Base-by-base conservation (phyloP, 225 moss, liverwort and hornwort genomes). In the Ulota crispa region DNA sequence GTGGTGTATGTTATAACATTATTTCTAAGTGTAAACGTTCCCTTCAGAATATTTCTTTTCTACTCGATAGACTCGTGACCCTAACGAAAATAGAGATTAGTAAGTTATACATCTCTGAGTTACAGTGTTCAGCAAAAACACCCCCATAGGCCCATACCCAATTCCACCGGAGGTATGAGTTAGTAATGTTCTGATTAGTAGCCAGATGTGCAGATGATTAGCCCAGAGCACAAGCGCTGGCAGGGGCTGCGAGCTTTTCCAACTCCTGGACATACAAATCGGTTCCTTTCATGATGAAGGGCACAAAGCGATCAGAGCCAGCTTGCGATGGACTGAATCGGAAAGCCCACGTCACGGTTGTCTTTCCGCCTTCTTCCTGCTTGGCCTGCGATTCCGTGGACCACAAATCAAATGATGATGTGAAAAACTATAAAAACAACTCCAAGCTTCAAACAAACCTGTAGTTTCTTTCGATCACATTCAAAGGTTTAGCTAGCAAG, bases 191-290 rank as follows among this genome's bases (percentile, higher is more conserved):
- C 2, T 7, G 23, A 42, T 42, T 42, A 3, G 31, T 11, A 7
- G 5, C 16, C 37, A 2, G 6, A 42, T 45, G 45, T 45, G 13
- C 45, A 42, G n/a, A 36, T 19, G 9, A 19, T 65, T 27, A 57
- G 21, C 56, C 57, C 13, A 66, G 19, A 27, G 71, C 79, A 53
- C 77, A 70, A 26, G 77, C 24, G 36, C 31, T 20, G 34, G 32
- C 80, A 26, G 82, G 56, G 18, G 85, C 81, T 23, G 88, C 88
- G 7, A 91, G 86, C 80, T 85, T 91, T 64, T 91, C 90, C 79
- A 91, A 74, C 74, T 91, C 90, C 72, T 91, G 88, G n/a, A 91
- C 88, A 70, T 91, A 91, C 72, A 91, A 80, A 80, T 86, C 74
- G 31, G 90, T 91, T 23, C 90, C 90, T 60, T 83, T 91, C 78